Evolutionary conservation across 169 alveolate species (phyloP), one percentile per base, ranked within the genome.

Genomic region (Eimeria necatrix): DNA sequence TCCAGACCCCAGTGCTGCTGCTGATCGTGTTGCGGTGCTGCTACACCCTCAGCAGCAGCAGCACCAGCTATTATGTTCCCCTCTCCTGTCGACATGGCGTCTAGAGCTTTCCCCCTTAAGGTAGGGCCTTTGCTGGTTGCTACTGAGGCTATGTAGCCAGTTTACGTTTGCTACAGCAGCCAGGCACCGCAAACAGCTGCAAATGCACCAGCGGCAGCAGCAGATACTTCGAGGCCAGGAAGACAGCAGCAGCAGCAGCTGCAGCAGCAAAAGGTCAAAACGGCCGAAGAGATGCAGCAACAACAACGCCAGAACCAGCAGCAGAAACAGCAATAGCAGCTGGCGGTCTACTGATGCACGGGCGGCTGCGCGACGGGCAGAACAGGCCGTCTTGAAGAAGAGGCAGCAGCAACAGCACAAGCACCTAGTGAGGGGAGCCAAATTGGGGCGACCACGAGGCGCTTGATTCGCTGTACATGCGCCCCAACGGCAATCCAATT

Each of bases 381-480:
- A 71, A 41, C 46, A 8, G 14, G 56, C 26, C 56, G 83, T 14
- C 83, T 71, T 71, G 83, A 71, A 71, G 83, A 71, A 71, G 83
- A 71, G 83, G 83, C 83, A 71, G 83, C 83, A 71, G 83, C 83
- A 71, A 32, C 83, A 71, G 46, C 83, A 71, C 56, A 51, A 71
- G 83, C 83, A 71, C 56, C 83, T 32, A 51, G 56, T 71, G 46
- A 71, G 18, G 83, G 56, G 46, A 59, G 18, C 24, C 14, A 71
- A 26, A 53, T 53, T 41, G 26, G 32, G n/a, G 83, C 83, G 46
- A 12, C 56, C 14, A n/a, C 83, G 41, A 32, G 41, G 22, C 83
- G 83, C 83, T 71, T 53, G 51, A 51, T 12, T 51, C 53, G 56
- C 26, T 41, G 83, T 73, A 73, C 56, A 53, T 73, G 46, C 52